Evolutionary conservation across 371 early-diverging fungal genomes (phyloP).

Genomic region (Mortierella sp.): DNA sequence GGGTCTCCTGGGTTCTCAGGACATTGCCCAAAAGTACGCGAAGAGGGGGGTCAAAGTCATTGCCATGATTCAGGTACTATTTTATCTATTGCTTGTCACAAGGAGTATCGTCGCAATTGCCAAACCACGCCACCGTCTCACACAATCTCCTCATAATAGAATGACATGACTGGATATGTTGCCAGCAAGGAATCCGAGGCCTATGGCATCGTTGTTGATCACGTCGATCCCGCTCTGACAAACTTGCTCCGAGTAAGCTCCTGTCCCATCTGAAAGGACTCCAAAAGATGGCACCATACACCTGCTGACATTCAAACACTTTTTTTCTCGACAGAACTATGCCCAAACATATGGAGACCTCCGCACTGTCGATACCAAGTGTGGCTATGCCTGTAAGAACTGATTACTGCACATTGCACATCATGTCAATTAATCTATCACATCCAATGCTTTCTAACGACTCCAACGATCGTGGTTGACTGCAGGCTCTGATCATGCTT

Average conservation of each 20-base stretch:
- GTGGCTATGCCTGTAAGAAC: constrained; percentile 73
- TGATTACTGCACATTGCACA: constrained; percentile 9
- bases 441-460: neutral
- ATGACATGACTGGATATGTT: constrained; percentile 87
- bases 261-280: constrained; percentile 41
- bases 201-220: constrained; percentile 88
- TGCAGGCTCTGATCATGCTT: constrained; percentile 84
- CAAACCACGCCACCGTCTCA: neutral
- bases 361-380: constrained; percentile 66
- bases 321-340: constrained; percentile 22
- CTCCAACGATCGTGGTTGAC: neutral
- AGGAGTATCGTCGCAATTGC: neutral
- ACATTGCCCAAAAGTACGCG: constrained; percentile 77
- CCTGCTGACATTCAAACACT: neutral
- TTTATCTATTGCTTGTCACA: neutral
- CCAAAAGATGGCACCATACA: neutral
- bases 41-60: constrained; percentile 65
- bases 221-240: constrained; percentile 77
- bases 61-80: constrained; percentile 78
- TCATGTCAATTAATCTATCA: neutral
- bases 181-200: constrained; percentile 66
- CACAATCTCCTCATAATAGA: constrained; percentile 44
- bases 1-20: constrained; percentile 92
- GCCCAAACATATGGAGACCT: constrained; percentile 60
- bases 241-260: constrained; percentile 63